phyloP scores from a whole-genome alignment of 768 basidiomycete genomes.

The Jaapia argillacea region DNA sequence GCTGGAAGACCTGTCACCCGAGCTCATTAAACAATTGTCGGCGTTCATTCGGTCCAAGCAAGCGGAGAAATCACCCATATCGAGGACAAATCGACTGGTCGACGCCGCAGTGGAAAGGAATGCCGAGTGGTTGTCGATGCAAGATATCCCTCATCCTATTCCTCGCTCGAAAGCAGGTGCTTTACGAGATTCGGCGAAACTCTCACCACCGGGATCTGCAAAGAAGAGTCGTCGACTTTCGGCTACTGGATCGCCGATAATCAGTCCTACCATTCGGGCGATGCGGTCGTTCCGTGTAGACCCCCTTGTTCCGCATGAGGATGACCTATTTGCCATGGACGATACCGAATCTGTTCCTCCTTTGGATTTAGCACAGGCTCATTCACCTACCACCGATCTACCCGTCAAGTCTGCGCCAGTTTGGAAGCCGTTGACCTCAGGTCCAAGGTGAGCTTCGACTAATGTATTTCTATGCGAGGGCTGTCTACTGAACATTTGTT shows the following conservation, averaged over 20 bases:
- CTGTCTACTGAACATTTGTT: not conserved
- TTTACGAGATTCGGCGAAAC: constrained; percentile 17
- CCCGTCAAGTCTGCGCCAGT: constrained; percentile 11
- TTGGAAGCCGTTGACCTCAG: constrained; percentile 24
- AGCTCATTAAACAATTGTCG: constrained; percentile 60
- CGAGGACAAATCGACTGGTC: constrained; percentile 45
- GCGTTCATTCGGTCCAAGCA: constrained; percentile 50
- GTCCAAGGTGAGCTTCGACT: constrained; percentile 38
- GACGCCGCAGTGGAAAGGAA: constrained; percentile 48
- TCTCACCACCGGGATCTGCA: constrained; percentile 19
- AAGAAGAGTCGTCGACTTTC: constrained; percentile 8
- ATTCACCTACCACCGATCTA: not conserved
- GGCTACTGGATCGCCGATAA: constrained; percentile 18
- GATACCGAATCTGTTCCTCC: constrained; percentile 39
- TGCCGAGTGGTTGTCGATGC: constrained; percentile 56
- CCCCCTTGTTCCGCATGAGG: constrained; percentile 21
- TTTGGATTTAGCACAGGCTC: constrained; percentile 12
- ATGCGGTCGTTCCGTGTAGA: constrained; percentile 9
- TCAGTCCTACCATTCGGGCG: constrained; percentile 17
- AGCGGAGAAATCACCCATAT: constrained; percentile 50
- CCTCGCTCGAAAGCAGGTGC: constrained; percentile 18
- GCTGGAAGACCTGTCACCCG: constrained; percentile 63
- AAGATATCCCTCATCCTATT: constrained; percentile 59
- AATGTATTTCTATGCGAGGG: constrained; percentile 1
- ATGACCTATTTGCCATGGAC: constrained; percentile 84